Evolutionary conservation across 352 stramenopile species (phyloP).

Genomic region (Thalassiosira exigua): DNA sequence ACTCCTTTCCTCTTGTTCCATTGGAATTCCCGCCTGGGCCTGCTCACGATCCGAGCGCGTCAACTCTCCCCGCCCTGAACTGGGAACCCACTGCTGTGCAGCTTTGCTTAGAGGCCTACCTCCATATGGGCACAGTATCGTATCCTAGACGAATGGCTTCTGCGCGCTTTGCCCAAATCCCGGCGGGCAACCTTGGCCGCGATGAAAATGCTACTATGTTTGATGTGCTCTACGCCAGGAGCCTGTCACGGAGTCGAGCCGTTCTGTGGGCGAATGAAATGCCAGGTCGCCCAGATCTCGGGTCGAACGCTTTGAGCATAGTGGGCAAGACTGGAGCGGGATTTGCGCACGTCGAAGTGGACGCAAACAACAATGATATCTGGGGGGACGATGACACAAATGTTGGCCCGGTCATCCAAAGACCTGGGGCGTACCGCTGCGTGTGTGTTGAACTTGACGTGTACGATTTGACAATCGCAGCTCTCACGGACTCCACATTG

Average conservation of each 20-base stretch:
- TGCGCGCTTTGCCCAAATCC: slow-evolving; percentile 90
- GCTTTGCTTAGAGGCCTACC: slow-evolving; percentile 89
- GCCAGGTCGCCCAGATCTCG: slow-evolving; percentile 90
- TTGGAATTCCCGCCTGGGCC: slow-evolving; percentile 77
- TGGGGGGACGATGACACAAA: slow-evolving; percentile 87
- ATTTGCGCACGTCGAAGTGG: slow-evolving; percentile 35
- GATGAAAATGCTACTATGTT: slow-evolving; percentile 92
- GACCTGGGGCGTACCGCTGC: slow-evolving; percentile 91
- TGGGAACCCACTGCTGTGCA: slow-evolving; percentile 93
- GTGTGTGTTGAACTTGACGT: slow-evolving; percentile 90
- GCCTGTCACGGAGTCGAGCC: slow-evolving; percentile 92
- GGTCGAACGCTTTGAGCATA: slow-evolving; percentile 66
- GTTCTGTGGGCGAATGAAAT: slow-evolving; percentile 93
- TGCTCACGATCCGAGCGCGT: slow-evolving; percentile 74
- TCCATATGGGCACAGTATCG: slow-evolving; percentile 78
- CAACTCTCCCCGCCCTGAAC: slow-evolving; percentile 90
- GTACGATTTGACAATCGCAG: slow-evolving; percentile 86
- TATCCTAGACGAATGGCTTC: slow-evolving; percentile 77
- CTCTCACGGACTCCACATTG: slow-evolving; percentile 77
- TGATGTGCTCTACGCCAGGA: slow-evolving; percentile 92
- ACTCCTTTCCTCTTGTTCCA: slow-evolving; percentile 91
- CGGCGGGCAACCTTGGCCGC: slow-evolving; percentile 92
- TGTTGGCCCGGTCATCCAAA: slow-evolving; percentile 86
- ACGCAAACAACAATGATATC: slow-evolving; percentile 76
- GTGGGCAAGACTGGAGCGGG: slow-evolving; percentile 44